Percentiles rank a stretch among this genome's conserved stretches.
phyloP scores from a whole-genome alignment of 345 rosid species.

The Populus ilicifolia region DNA sequence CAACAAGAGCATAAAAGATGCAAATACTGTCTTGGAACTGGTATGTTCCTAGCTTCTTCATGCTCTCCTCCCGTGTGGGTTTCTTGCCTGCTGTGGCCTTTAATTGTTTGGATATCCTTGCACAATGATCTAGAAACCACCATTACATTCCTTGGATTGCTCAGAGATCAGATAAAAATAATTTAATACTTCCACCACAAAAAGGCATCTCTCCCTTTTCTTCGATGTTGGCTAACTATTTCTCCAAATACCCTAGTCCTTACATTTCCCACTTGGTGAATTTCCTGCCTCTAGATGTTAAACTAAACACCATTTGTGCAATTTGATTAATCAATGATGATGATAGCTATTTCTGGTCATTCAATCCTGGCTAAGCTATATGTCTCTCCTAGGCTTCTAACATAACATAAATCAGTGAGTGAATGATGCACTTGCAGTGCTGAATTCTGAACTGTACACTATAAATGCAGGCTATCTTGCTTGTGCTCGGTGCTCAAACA shows the following conservation, averaged over 20 bases:
- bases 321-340: background rate
- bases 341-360: background rate
- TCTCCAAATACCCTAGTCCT: background rate
- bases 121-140: too few species aligned
- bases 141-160: too few species aligned
- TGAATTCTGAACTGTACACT: background rate
- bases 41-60: slow-evolving; percentile 25
- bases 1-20: slow-evolving; percentile 94
- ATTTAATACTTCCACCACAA: too few species aligned
- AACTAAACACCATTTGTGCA: background rate
- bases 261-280: background rate
- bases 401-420: background rate
- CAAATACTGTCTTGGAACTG: slow-evolving; percentile 98
- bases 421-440: background rate
- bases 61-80: background rate
- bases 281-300: background rate
- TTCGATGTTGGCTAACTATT: background rate
- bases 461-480: slow-evolving; percentile 79
- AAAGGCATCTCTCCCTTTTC: too few species aligned
- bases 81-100: too few species aligned
- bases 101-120: too few species aligned
- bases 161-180: too few species aligned
- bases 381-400: background rate
- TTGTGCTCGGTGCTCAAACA: slow-evolving; percentile 89
- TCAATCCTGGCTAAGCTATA: background rate